Evolutionary conservation across 345 rosid species (phyloP).

Genomic region (Rhizophora mangle): DNA sequence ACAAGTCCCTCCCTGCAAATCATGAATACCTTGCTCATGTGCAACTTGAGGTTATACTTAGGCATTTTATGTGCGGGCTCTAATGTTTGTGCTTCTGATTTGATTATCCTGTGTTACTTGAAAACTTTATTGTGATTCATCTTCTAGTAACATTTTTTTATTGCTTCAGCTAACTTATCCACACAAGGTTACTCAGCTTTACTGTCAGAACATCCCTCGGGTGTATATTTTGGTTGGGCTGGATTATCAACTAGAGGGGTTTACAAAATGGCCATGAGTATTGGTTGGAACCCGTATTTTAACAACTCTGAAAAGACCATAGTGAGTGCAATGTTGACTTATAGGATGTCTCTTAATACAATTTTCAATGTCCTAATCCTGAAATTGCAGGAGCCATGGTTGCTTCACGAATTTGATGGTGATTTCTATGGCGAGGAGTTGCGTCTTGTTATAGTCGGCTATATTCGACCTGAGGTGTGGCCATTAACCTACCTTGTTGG

Average conservation of each 20-base stretch:
- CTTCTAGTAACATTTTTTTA: conserved; percentile 12
- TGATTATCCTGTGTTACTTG: neutral
- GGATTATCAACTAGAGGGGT: conserved; percentile 59
- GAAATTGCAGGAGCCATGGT: conserved; percentile 77
- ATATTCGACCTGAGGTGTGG: conserved; percentile 81
- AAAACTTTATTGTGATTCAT: neutral
- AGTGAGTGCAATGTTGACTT: conserved; percentile 42
- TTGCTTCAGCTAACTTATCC: conserved; percentile 74
- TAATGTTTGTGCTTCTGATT: neutral
- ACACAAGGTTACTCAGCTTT: conserved; percentile 54
- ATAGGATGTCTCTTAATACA: neutral
- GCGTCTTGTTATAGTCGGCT: conserved; percentile 73
- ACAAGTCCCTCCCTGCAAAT: no score
- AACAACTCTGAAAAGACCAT: conserved; percentile 80
- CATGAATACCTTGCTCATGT: no score
- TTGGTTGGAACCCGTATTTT: conserved; percentile 94
- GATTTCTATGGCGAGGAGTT: conserved; percentile 92
- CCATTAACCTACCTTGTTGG: neutral
- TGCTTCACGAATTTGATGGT: conserved; percentile 74
- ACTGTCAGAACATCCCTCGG: conserved; percentile 69
- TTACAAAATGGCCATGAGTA: conserved; percentile 91
- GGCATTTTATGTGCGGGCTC: no score
- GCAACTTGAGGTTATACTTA: no score
- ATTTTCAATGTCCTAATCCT: conserved; percentile 5
- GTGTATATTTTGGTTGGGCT: conserved; percentile 98